Evolutionary conservation across 1,284 basidiomycete species (phyloP), one percentile per base, ranked within the genome.

Genomic region (Cutaneotrichosporon arboriforme): DNA sequence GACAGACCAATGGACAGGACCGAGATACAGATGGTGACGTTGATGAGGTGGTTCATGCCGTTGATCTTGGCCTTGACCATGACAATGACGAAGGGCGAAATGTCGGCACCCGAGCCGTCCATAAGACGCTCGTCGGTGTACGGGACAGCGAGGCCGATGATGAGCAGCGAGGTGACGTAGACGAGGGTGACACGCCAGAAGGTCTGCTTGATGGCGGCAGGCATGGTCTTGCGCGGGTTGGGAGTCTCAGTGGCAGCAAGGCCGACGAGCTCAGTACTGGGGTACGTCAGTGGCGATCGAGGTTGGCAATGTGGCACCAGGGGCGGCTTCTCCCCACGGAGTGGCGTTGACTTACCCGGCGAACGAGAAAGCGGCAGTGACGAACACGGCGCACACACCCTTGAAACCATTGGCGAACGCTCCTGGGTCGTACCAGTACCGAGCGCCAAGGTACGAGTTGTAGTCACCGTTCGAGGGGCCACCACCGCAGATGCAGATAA

Each of bases 331-430:
- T n/a, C n/a, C n/a, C n/a, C n/a, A n/a, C n/a, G n/a, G n/a, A n/a
- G n/a, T n/a, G n/a, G n/a, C n/a, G n/a, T n/a, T n/a, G n/a, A 44
- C 42, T 44, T 20, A 44, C 42, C 59, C 63, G 84, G 83, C 77
- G 84, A 91, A 91, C 12, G 85, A 86, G 78, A 92, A 92, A 1
- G 87, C 87, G 9, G 88, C 88, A 39, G 65, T 69, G 43, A 61
- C 61, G 38, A 63, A 61, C 20, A 60, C 59, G 2, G 65, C 55
- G 54, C 73, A 75, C 33, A 76, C 70, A 46, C 75, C 77, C 56
- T 76, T 76, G 76, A 78, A 77, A 1, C 77, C 77, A 55, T 77
- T 76, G 5, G 74, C 67, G 45, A 76, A 72, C 0, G 71, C 69
- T 21, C 76, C 76, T 0, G 76, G 76, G 51, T 68, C 51, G 2